Evolutionary conservation across 1,284 basidiomycete genomes (phyloP).

Genomic region (Ustilago vetiveriae): DNA sequence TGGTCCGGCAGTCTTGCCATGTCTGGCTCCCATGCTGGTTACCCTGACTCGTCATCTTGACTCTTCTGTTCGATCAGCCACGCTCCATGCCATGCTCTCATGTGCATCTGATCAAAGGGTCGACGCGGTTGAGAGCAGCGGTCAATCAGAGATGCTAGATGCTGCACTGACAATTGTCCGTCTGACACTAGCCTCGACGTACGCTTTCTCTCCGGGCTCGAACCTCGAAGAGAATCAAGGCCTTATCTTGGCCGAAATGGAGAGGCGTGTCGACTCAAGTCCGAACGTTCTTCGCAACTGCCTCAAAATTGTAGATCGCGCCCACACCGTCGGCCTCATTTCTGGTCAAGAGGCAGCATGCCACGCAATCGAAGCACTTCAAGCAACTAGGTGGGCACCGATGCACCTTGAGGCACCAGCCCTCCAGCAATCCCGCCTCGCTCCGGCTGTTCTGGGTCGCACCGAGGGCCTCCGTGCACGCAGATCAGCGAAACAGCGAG

Average conservation of each 20-base stretch:
- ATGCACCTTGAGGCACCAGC: conserved; percentile 17
- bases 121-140: conserved; percentile 3
- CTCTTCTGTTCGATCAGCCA: conserved; percentile 14
- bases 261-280: conserved; percentile 27
- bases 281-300: conserved; percentile 34
- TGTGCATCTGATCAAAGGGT: not conserved
- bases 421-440: conserved; percentile 13
- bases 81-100: conserved; percentile 34
- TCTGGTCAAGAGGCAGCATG: conserved; percentile 15
- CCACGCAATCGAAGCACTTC: conserved; percentile 27
- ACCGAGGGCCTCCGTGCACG: conserved; percentile 31
- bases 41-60: conserved; percentile 30
- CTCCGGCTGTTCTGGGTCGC: conserved; percentile 1
- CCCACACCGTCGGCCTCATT: conserved; percentile 8
- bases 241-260: conserved; percentile 35
- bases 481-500: conserved; percentile 15
- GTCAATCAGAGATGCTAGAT: conserved; percentile 28
- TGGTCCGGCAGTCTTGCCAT: conserved; percentile 24
- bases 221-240: conserved; percentile 24
- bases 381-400: conserved; percentile 27
- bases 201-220: conserved; percentile 22
- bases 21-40: conserved; percentile 37
- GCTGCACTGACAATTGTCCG: conserved; percentile 35
- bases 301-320: conserved; percentile 19
- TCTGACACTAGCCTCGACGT: conserved; percentile 29